Conservation (phyloP, 2,329 filamentous ascomycete species). For the Alternaria infectoria region DNA sequence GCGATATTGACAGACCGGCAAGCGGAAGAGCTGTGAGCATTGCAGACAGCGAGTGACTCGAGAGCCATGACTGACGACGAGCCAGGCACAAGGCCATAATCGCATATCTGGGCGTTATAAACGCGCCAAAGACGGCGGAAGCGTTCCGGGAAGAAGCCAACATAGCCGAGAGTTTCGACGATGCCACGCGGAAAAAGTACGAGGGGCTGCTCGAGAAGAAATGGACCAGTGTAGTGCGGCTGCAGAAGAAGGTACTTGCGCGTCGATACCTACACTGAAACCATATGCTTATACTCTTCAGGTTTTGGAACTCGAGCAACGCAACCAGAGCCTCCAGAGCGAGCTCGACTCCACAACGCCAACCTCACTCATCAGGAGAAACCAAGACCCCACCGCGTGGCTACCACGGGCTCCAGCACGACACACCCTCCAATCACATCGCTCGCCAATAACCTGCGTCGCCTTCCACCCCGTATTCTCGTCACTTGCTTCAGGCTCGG, state of each 20-base stretch:
- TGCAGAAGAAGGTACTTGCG: conserved; percentile 84
- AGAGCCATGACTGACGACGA: conserved; percentile 8
- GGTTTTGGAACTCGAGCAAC: conserved; percentile 92
- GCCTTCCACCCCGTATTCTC: conserved; percentile 94
- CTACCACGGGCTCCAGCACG: conserved; percentile 82
- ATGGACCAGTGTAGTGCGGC: conserved; percentile 92
- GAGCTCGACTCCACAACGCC: conserved; percentile 87
- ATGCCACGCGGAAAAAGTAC: conserved; percentile 88
- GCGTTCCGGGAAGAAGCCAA: conserved; percentile 79
- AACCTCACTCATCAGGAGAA: conserved; percentile 76
- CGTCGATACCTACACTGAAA: neutral
- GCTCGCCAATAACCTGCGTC: conserved; percentile 80
- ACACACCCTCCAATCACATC: conserved; percentile 83
- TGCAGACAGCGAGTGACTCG: neutral
- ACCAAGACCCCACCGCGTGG: conserved; percentile 85
- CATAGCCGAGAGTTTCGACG: conserved; percentile 76
- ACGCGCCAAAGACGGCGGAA: conserved; percentile 71
- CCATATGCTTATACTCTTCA: conserved; percentile 47
- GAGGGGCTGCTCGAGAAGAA: conserved; percentile 95
- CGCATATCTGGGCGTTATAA: conserved; percentile 80
- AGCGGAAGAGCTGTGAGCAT: conserved; percentile 83
- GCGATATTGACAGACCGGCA: conserved; percentile 78
- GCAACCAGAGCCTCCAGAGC: conserved; percentile 73
- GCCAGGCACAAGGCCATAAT: conserved; percentile 89
- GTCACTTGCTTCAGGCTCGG: conserved; percentile 85